Evolutionary conservation across 1,139 yeast genomes (phyloP), one percentile per base, ranked within the genome.

Genomic region (Pichia sp.): DNA sequence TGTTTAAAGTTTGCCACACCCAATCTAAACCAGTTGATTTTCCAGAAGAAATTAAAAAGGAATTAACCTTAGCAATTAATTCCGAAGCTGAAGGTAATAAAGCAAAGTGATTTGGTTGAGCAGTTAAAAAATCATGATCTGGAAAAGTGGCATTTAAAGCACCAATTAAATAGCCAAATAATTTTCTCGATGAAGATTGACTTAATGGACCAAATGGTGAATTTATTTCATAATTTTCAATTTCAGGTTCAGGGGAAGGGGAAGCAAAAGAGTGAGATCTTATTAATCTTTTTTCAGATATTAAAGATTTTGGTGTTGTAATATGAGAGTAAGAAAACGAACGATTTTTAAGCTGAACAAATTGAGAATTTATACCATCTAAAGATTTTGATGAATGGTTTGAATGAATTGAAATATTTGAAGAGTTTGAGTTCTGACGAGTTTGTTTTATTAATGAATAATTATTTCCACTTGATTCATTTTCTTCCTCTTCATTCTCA

Each of bases 191-290:
- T 1, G 94, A 78, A 6, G 82, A 77, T 52, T 81, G 83, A 55
- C 82, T 84, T 36, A 91, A 70, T 0, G 97, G 95, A 0, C 98
- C 99, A 66, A 91, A 91, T 1, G 98, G 98, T 1, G 96, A 86
- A 27, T 70, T 35, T 5, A 31, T 30, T n/a, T 43, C 48, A 5
- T 37, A 32, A 16, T 29, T 40, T 2, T 19, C 31, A 8, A 29
- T 21, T 25, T 51, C 50, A 7, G 56, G 54, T 35, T 53, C 51
- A 6, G 57, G 56, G n/a, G 55, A 39, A 15, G 52, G 50, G 6
- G 50, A 41, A 26, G 50, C 50, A 40, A 58, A 56, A 10, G 62
- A 58, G 35, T 48, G 45, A 6, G 51, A 43, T 27, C 53, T 45
- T 43, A 24, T 34, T 13, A 32, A 38, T 39, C 24, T 37, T 38